Evolutionary conservation across 371 early-diverging fungal genomes (phyloP).

Genomic region (Mucor velutinosus): DNA sequence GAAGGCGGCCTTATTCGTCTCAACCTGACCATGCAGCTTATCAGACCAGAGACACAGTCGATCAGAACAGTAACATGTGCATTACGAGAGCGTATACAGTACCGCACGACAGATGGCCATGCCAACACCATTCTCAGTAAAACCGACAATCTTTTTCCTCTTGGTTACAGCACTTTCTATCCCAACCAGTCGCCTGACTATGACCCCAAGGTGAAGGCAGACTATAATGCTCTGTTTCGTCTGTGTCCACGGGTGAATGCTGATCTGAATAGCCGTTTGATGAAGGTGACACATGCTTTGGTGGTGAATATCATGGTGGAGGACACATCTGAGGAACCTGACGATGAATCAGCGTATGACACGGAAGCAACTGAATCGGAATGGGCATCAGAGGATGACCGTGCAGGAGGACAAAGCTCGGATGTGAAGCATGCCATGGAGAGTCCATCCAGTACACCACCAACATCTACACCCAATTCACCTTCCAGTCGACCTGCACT

Average conservation of each 20-base stretch:
- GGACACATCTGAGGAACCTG: slow-evolving; percentile 23
- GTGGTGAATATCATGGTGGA: slow-evolving; percentile 36
- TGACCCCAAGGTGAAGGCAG: slow-evolving; percentile 24
- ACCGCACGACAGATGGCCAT: slow-evolving; percentile 36
- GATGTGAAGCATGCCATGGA: slow-evolving; percentile 4
- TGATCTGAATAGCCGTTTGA: slow-evolving; percentile 28
- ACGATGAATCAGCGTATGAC: slow-evolving; percentile 24
- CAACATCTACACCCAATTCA: slow-evolving; percentile 10
- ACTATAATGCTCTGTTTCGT: slow-evolving; percentile 35
- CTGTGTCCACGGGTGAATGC: slow-evolving; percentile 36
- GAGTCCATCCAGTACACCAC: slow-evolving; percentile 17
- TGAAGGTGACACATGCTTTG: slow-evolving; percentile 33
- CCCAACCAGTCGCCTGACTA: slow-evolving; percentile 29
- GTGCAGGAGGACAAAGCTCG: slow-evolving; percentile 4
- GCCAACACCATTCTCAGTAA: slow-evolving; percentile 26
- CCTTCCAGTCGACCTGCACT: slow-evolving; percentile 35
- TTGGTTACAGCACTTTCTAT: slow-evolving; percentile 35
- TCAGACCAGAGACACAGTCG: slow-evolving; percentile 33
- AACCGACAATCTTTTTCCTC: slow-evolving; percentile 30
- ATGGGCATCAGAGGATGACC: slow-evolving; percentile 31
- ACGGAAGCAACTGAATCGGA: slow-evolving; percentile 28
- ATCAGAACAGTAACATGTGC: slow-evolving; percentile 49
- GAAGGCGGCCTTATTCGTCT: slow-evolving; percentile 51
- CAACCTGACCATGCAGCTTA: slow-evolving; percentile 36
- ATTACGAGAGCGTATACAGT: slow-evolving; percentile 44